phyloP scores from a whole-genome alignment of 768 basidiomycete species.

The Glaciozyma martinii region DNA sequence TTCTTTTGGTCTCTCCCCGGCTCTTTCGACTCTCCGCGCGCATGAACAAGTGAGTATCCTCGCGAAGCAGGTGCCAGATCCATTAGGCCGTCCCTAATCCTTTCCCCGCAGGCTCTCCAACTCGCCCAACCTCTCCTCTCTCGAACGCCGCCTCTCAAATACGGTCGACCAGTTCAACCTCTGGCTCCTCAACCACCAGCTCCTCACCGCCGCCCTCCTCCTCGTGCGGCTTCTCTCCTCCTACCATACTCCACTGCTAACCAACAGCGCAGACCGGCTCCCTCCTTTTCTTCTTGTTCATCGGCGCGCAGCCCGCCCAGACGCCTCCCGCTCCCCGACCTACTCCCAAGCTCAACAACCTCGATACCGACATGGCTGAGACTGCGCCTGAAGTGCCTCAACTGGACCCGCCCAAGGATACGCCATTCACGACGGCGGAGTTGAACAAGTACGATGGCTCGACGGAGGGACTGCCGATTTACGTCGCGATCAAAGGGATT shows the following conservation, averaged over 20 bases:
- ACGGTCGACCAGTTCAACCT: slow-evolving; percentile 1
- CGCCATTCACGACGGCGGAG: slow-evolving; percentile 62
- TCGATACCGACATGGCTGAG: neutral
- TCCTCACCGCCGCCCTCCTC: slow-evolving; percentile 11
- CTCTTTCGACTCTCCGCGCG: too few species aligned
- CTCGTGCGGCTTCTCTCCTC: neutral
- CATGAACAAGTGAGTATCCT: too few species aligned
- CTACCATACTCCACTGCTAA: neutral
- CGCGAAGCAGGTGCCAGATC: too few species aligned
- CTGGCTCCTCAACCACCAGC: slow-evolving; percentile 9
- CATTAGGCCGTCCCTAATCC: too few species aligned
- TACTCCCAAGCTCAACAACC: neutral
- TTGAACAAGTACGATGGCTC: slow-evolving; percentile 65
- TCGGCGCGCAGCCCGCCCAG: slow-evolving; percentile 7
- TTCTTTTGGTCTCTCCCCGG: too few species aligned
- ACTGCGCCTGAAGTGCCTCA: neutral
- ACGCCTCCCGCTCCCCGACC: slow-evolving; percentile 6
- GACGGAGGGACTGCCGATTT: slow-evolving; percentile 60
- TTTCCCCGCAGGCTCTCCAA: slow-evolving; percentile 30
- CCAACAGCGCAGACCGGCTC: slow-evolving; percentile 2
- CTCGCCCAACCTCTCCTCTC: neutral
- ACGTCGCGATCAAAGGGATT: slow-evolving; percentile 83
- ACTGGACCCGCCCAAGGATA: slow-evolving; percentile 53
- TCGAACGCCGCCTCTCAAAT: neutral
- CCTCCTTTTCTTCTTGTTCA: slow-evolving; percentile 17